Evolutionary conservation across 2,329 filamentous ascomycete genomes (phyloP).

Genomic region (Graphilbum ipis-grandicollis): DNA sequence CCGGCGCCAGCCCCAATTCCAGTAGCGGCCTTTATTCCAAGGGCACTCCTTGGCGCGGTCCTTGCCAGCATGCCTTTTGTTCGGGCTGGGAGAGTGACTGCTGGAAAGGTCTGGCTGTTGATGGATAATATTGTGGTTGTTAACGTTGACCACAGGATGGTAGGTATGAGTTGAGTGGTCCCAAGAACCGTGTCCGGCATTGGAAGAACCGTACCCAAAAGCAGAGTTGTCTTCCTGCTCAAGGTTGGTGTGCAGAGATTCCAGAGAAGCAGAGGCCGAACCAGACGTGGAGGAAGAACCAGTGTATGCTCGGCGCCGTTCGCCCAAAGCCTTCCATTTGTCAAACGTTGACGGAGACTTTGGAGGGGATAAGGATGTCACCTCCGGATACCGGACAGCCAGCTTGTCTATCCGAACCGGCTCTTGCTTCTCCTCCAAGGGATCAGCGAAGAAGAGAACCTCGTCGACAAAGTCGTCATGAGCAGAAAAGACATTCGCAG

Average conservation of each 20-base stretch:
- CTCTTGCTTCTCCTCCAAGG: slow-evolving; percentile 20
- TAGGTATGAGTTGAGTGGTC: too few relatives aligned
- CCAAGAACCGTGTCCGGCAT: slow-evolving; percentile 29
- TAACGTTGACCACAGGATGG: too few relatives aligned
- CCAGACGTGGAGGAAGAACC: slow-evolving; percentile 31
- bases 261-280: too few relatives aligned
- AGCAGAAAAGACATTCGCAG: slow-evolving; percentile 29
- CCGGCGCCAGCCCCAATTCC: slow-evolving; percentile 43
- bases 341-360: slow-evolving; percentile 46
- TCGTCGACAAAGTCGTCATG: slow-evolving; percentile 52
- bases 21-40: slow-evolving; percentile 39
- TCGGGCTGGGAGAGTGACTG: slow-evolving; percentile 10
- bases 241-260: slow-evolving; percentile 9
- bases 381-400: slow-evolving; percentile 29
- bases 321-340: slow-evolving; percentile 80
- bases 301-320: slow-evolving; percentile 55
- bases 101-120: slow-evolving; percentile 10
- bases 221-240: slow-evolving; percentile 9
- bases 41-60: slow-evolving; percentile 35
- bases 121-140: too few relatives aligned
- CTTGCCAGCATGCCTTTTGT: slow-evolving; percentile 22
- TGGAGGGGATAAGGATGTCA: not conserved
- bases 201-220: slow-evolving; percentile 27
- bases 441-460: slow-evolving; percentile 58
- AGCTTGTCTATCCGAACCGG: slow-evolving; percentile 8